Evolutionary conservation across 352 stramenopile genomes (phyloP), one percentile per base, ranked within the genome.

Genomic region (Poterioochromonas sp.): DNA sequence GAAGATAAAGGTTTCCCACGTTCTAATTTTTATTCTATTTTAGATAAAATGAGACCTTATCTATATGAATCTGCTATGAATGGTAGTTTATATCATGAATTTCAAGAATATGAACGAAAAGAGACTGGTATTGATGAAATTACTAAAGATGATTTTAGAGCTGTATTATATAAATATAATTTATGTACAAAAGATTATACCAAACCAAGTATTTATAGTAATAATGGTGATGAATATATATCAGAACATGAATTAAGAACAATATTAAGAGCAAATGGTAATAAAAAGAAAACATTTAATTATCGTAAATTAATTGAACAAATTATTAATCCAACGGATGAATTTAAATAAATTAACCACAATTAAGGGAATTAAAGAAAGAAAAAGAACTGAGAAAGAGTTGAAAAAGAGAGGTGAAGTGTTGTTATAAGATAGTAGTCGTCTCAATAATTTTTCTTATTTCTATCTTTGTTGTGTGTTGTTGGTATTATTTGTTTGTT

Each of bases 181-280:
- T n/a, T 71, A 8, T n/a, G 39, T 29, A 43, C 2, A 15, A 15
- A 1, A 29, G n/a, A n/a, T n/a, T n/a, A n/a, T n/a, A n/a, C n/a
- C n/a, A n/a, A n/a, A n/a, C n/a, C n/a, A n/a, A n/a, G n/a, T n/a
- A 44, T 71, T 22, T 1, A 71, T 44, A 26, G 1, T 29, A 44
- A 71, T 47, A 18, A 22, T 71, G n/a, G n/a, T n/a, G n/a, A n/a
- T n/a, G n/a, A n/a, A n/a, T n/a, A n/a, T n/a, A n/a, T 71, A 3
- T 71, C 62, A n/a, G 69, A 76, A 40, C 69, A 76, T n/a, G 69
- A 76, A 63, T 40, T 76, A 22, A 58, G 8, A 22, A 76, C 69
- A 26, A 76, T 76, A 8, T 20, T 41, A 26, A 12, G 69, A n/a
- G 43, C 49, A 8, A 37, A 76, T 44, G 49, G 43, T n/a, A 76